Percentiles rank a stretch among this genome's conserved stretches.
Conservation (phyloP, 2,329 filamentous ascomycete genomes). For the Dothistroma septosporum region DNA sequence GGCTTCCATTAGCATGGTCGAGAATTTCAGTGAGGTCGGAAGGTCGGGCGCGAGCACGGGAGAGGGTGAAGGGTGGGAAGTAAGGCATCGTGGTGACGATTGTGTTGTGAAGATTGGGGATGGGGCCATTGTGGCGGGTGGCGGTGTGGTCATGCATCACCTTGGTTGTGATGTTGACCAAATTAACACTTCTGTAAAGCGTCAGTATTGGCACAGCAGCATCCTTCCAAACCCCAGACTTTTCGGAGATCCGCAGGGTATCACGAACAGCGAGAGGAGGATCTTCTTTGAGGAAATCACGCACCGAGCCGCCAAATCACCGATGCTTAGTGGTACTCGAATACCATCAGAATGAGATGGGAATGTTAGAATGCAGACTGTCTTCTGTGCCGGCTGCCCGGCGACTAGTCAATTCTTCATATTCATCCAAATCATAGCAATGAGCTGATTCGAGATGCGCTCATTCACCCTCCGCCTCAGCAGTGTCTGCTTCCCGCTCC, state of each 20-base stretch:
- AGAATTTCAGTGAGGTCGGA: too few relatives aligned
- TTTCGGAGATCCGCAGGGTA: too few relatives aligned
- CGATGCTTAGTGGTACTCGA: neutral
- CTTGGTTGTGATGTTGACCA: neutral
- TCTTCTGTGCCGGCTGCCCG: neutral
- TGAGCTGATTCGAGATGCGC: neutral
- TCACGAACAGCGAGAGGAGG: neutral
- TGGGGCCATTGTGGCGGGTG: neutral
- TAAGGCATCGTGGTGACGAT: too few relatives aligned
- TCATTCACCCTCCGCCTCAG: conserved; percentile 30
- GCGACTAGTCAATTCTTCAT: neutral
- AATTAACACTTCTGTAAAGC: neutral
- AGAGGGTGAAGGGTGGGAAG: too few relatives aligned
- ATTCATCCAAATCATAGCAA: neutral
- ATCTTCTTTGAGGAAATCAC: neutral
- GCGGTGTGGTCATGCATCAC: neutral
- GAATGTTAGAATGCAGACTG: neutral
- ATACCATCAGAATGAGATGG: neutral
- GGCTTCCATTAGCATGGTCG: too few relatives aligned
- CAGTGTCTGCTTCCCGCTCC: conserved; percentile 78
- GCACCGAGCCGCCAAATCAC: neutral
- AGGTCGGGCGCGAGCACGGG: too few relatives aligned
- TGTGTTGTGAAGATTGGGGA: neutral
- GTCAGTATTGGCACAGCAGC: neutral
- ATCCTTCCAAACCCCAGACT: neutral